Evolutionary conservation across 345 rosid genomes (phyloP), one percentile per base, ranked within the genome.

Genomic region (Gossypium sturtianum): DNA sequence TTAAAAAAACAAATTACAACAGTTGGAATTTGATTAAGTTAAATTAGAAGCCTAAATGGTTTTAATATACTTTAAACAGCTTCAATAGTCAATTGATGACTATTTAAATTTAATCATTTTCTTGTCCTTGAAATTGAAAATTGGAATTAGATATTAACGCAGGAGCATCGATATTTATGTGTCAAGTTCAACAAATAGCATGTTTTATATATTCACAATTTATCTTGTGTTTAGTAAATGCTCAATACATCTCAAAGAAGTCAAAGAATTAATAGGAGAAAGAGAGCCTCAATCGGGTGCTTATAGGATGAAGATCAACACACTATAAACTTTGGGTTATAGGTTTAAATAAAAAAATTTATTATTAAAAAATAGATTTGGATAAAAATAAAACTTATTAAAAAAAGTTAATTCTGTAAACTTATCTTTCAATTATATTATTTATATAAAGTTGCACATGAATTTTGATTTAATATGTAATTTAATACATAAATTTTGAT

Each of bases 171-270:
- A 29, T 27, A 60, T 27, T 58, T 13, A 12, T 15, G 64, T 12
- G 17, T 8, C 45, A 16, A 15, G 38, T 4, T 34, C 45, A 62
- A 7, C 8, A 52, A 52, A 15, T 52, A 5, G 12, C 16, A 20
- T 22, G 38, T 45, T 66, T 66, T 47, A 66, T n/a, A n/a, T n/a
- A n/a, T 66, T 66, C 54, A 47, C 38, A 66, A 45, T 66, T 66
- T n/a, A 66, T 22, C 71, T 13, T 45, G 19, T 44, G 29, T 20
- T 19, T 44, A 43, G 51, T 48, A 66, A 19, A 5, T 44, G 52
- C 51, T 44, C 44, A 16, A 58, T 23, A 12, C 7, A 65, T 65
- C 66, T 16, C 23, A 12, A 20, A 9, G 45, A 66, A 19, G 16
- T 19, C 9, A 66, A 66, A 41, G 1, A 47, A 22, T 1, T 12